phyloP scores from a whole-genome alignment of 2,329 filamentous ascomycete genomes.

The Coniochaeta sp. region DNA sequence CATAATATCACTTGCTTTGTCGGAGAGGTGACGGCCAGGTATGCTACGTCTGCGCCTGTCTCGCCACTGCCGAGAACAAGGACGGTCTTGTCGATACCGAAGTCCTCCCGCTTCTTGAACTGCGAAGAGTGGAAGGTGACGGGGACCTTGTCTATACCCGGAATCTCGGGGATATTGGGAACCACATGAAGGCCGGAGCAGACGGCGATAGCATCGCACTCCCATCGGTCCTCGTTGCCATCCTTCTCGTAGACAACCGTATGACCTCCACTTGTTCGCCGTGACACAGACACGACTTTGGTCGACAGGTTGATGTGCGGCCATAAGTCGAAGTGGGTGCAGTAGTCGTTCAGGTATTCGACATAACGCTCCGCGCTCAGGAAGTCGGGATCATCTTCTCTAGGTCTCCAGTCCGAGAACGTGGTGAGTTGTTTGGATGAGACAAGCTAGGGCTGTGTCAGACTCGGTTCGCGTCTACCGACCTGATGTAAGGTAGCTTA shows the following conservation, averaged over 20 bases:
- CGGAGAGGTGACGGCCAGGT: conserved; percentile 26
- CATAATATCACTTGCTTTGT: conserved; percentile 27
- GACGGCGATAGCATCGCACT: conserved; percentile 28
- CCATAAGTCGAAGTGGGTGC: conserved; percentile 24
- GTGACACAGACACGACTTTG: conserved; percentile 14
- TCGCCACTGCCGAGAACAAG: conserved; percentile 29
- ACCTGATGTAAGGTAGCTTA: conserved; percentile 1
- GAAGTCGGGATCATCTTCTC: conserved; percentile 26
- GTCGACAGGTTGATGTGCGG: conserved; percentile 22
- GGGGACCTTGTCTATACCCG: conserved; percentile 22
- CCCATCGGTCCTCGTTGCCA: conserved; percentile 12
- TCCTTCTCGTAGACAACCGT: conserved; percentile 7
- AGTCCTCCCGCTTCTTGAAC: conserved; percentile 25
- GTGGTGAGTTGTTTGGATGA: conserved; percentile 37
- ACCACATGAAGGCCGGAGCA: conserved; percentile 28
- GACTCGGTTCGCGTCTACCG: not conserved
- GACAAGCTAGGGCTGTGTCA: conserved; percentile 20
- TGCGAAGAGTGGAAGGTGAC: conserved; percentile 24
- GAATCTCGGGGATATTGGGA: conserved; percentile 22
- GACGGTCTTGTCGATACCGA: conserved; percentile 23
- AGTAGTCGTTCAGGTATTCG: conserved; percentile 27
- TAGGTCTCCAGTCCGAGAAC: conserved; percentile 34
- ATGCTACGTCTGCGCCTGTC: conserved; percentile 26
- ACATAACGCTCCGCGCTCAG: conserved; percentile 22
- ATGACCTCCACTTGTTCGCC: conserved; percentile 11